These are phyloP conservation scores for Avicennia marina DNA, from an alignment of 257 asterid species.

Conservation along the genomic window DNA sequence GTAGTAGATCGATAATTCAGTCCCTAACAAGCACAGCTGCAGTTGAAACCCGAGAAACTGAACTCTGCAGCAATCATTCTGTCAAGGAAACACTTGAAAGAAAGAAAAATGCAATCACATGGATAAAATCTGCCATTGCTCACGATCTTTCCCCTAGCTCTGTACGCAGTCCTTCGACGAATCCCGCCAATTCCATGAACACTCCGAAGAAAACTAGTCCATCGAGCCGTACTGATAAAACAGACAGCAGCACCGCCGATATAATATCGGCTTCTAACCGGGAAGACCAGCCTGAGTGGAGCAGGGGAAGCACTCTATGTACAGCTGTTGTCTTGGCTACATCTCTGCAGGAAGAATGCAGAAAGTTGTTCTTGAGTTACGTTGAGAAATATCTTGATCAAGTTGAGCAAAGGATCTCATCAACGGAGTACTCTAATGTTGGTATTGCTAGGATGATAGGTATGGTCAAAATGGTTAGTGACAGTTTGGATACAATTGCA, in stretches of 20 bases:
- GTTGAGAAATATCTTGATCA: constrained; percentile 56
- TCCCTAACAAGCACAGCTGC: constrained; percentile 46
- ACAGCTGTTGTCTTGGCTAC: constrained; percentile 35
- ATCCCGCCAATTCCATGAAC: constrained; percentile 11
- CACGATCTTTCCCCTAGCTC: constrained; percentile 50
- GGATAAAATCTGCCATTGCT: constrained; percentile 67
- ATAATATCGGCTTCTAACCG: constrained; percentile 23
- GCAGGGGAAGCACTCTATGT: constrained; percentile 27
- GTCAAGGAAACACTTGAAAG: constrained; percentile 51
- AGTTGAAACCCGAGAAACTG: constrained; percentile 31
- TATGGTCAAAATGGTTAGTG: constrained; percentile 60
- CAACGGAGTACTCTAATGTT: constrained; percentile 25
- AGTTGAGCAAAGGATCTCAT: constrained; percentile 37
- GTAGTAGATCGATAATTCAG: constrained; percentile 47
- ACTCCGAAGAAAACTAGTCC: constrained; percentile 18
- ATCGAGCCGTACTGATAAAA: constrained; percentile 10
- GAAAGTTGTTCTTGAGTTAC: constrained; percentile 39
- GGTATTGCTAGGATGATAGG: constrained; percentile 44
- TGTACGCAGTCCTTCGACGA: constrained; percentile 12
- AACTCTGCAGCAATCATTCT: constrained; percentile 24
- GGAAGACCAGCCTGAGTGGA: constrained; percentile 37
- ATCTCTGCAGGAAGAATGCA: constrained; percentile 45
- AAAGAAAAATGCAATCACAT: constrained; percentile 46
- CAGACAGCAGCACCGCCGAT: constrained; percentile 18
- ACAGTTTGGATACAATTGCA: constrained; percentile 48